Evolutionary conservation across 208 protist genomes (phyloP).

Genomic region (Entamoeba histolytica): DNA sequence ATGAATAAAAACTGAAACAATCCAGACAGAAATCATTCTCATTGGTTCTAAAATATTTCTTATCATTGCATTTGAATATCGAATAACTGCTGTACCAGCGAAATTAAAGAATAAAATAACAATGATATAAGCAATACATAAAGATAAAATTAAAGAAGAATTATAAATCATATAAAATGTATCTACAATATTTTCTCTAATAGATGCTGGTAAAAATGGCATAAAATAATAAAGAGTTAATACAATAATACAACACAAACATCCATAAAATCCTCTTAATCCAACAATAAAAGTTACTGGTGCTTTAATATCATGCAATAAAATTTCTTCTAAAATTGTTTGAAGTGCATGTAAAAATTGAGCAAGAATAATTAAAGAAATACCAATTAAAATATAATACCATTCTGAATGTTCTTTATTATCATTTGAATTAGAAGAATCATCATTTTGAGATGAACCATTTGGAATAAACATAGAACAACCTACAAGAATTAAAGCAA

Average conservation of each 20-base stretch:
- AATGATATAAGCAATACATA: conserved; percentile 21
- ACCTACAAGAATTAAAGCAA: conserved; percentile 49
- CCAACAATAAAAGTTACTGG: conserved; percentile 57
- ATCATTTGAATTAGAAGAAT: neutral
- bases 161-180: conserved; percentile 21
- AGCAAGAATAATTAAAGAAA: conserved; percentile 49
- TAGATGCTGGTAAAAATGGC: neutral
- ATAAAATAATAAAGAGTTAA: conserved; percentile 37
- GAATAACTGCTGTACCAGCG: conserved; percentile 36
- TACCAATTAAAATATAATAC: conserved; percentile 38
- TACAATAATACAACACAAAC: conserved; percentile 40
- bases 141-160: neutral
- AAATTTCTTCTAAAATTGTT: conserved; percentile 56
- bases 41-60: conserved; percentile 35
- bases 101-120: conserved; percentile 34
- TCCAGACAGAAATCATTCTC: conserved; percentile 31
- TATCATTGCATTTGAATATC: conserved; percentile 17
- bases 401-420: neutral
- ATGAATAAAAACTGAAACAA: conserved; percentile 28
- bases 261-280: conserved; percentile 57
- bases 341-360: conserved; percentile 62
- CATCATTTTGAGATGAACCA: neutral
- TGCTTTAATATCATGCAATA: conserved; percentile 47
- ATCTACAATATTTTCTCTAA: conserved; percentile 23
- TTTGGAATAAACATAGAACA: conserved; percentile 34